Percentiles rank a stretch among this genome's conserved stretches.
Conservation (phyloP, 2,329 filamentous ascomycete species). For the Colletotrichum tanaceti region DNA sequence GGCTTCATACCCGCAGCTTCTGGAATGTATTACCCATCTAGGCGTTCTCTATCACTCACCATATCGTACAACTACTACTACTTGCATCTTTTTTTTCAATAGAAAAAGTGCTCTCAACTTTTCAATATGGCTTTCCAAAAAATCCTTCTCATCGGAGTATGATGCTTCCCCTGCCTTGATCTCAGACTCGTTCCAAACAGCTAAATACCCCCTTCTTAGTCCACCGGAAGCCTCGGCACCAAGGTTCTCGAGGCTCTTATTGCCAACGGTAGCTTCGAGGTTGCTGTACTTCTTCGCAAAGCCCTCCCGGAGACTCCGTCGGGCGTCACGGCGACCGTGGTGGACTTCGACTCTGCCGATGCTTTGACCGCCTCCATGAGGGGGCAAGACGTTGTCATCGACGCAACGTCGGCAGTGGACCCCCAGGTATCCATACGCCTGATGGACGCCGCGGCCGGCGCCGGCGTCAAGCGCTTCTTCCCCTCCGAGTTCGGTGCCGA, state of each 20-base stretch:
- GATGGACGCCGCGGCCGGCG: conserved; percentile 67
- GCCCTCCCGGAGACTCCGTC: conserved; percentile 41
- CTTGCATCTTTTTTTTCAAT: too few species aligned
- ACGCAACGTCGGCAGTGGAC: conserved; percentile 52
- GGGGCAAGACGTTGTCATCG: conserved; percentile 68
- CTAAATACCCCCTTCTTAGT: conserved; percentile 15
- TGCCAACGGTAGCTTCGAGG: conserved; percentile 50
- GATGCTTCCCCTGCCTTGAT: background rate
- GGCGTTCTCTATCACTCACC: too few species aligned
- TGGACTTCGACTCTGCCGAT: conserved; percentile 57
- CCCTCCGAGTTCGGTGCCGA: conserved; percentile 66
- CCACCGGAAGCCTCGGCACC: conserved; percentile 50
- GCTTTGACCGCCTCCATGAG: conserved; percentile 63
- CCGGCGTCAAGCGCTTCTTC: conserved; percentile 70
- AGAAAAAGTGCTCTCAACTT: too few species aligned
- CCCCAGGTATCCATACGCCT: conserved; percentile 49
- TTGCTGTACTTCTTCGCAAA: conserved; percentile 65
- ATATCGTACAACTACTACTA: too few species aligned
- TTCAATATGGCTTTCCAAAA: background rate
- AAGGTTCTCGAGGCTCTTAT: conserved; percentile 47
- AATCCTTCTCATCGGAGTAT: background rate
- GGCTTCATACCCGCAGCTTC: too few species aligned
- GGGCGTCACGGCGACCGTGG: conserved; percentile 55
- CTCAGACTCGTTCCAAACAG: background rate
- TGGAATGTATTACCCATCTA: too few species aligned